Evolutionary conservation across 2,329 filamentous ascomycete species (phyloP).

Genomic region (Colletotrichum nymphaeae): DNA sequence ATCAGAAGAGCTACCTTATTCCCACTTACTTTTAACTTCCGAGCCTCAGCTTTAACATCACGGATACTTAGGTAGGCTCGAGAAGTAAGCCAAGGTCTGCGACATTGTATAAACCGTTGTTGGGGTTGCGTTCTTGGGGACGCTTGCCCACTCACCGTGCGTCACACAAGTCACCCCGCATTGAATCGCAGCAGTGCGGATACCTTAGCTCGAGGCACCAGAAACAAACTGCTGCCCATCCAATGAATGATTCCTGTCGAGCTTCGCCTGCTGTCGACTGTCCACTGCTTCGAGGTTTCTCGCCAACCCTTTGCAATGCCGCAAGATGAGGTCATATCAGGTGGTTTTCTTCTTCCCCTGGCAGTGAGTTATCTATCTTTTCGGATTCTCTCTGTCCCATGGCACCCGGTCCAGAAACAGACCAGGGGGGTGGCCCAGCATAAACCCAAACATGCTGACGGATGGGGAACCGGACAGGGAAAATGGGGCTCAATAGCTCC

Average conservation of each 20-base stretch:
- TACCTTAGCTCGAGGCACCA: constrained; percentile 9
- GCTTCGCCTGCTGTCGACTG: too few species aligned
- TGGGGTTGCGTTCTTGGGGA: constrained; percentile 1
- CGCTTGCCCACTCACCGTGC: not conserved
- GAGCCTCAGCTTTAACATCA: too few species aligned
- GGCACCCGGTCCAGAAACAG: not conserved
- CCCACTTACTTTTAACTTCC: too few species aligned
- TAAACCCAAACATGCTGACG: not conserved
- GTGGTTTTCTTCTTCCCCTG: constrained; percentile 9
- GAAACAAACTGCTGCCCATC: not conserved
- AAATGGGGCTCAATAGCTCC: not conserved
- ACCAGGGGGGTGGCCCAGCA: not conserved
- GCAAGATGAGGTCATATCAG: constrained; percentile 31
- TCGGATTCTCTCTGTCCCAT: not conserved
- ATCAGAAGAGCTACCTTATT: too few species aligned
- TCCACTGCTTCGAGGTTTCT: not conserved
- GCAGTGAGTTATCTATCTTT: not conserved
- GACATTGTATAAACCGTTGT: not conserved
- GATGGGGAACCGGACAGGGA: constrained; percentile 14
- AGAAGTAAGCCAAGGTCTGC: not conserved
- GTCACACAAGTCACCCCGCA: constrained; percentile 22
- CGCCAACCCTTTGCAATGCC: not conserved
- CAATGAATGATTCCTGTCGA: not conserved
- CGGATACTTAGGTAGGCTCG: not conserved
- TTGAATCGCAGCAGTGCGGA: not conserved